Evolutionary conservation across 2,329 filamentous ascomycete genomes (phyloP), one percentile per base, ranked within the genome.

Genomic region (Calonectria henricotiae): DNA sequence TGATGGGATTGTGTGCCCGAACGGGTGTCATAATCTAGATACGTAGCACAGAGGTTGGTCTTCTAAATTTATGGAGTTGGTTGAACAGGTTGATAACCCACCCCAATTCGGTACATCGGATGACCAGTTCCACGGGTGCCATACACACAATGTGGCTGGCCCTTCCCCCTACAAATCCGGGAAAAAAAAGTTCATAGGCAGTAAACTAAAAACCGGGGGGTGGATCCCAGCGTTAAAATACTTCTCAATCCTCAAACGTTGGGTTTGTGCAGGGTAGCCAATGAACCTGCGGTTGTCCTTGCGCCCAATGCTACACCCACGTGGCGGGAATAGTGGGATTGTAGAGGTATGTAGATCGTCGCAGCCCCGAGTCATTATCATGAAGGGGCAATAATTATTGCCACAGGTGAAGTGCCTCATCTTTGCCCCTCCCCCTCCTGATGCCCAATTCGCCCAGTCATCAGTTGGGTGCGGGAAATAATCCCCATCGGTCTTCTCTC

Each of bases 251-350:
- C 15, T 44, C 35, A 12, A 51, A 54, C 11, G 39, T 12, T 32
- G 25, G 11, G 25, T 32, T 30, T 20, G 25, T 63, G 62, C 65
- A 69, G 35, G 66, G 58, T 55, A 51, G 51, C 37, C 25, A 35
- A 37, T 69, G 65, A 66, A 54, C 62, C 70, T 62, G 25, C 49
- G 49, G 30, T 65, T 64, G 20, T 35, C 41, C 54, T 73, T 70
- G 58, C 62, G 41, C 70, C 76, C 76, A 77, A 71, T 77, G 68
- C 71, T 62, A 67, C 46, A 70, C 67, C 76, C 74, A 77, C 75
- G 76, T 77, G 76, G 74, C 76, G 37, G 47, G 39, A 32, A 27
- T 47, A 39, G 37, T 63, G 55, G 44, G 25, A 62, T 61, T 23
- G 35, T 15, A 43, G 55, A 61, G 54, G 64, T 20, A 20, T 20